Conservation (phyloP, 805 yeast genomes). For the Wickerhamiella dianesei region DNA sequence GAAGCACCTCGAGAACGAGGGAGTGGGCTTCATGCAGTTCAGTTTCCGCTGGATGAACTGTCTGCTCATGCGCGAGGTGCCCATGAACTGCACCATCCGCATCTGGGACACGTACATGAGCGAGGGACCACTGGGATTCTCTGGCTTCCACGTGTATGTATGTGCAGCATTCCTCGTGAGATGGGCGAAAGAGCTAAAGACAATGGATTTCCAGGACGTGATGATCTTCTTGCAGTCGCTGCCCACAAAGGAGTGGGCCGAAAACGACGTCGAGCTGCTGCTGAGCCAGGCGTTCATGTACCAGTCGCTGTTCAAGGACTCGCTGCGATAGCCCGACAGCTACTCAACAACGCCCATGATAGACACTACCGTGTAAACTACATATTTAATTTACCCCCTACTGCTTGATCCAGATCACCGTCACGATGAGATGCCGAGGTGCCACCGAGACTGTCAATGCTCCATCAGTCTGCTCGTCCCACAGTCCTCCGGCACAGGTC, state of each 20-base stretch:
- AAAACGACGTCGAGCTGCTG: conserved; percentile 79
- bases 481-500: conserved; percentile 17
- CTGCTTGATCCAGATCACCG: conserved; percentile 14
- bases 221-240: conserved; percentile 82
- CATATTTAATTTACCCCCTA: background rate
- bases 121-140: conserved; percentile 53
- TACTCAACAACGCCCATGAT: background rate
- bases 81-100: conserved; percentile 61
- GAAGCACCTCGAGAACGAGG: conserved; percentile 62
- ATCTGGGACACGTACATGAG: conserved; percentile 94
- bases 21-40: conserved; percentile 89
- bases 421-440: conserved; percentile 7
- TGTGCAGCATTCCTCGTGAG: conserved; percentile 92
- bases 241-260: conserved; percentile 77
- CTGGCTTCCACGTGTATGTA: conserved; percentile 88
- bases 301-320: conserved; percentile 90
- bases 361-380: background rate
- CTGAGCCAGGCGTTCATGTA: conserved; percentile 93
- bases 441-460: conserved; percentile 11
- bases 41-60: conserved; percentile 99
- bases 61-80: conserved; percentile 83
- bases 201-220: conserved; percentile 89
- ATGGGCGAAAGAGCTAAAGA: conserved; percentile 64
- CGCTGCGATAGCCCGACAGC: conserved; percentile 33
- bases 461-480: conserved; percentile 21